phyloP scores from a whole-genome alignment of 768 basidiomycete species.

The Lactarius evosmus region DNA sequence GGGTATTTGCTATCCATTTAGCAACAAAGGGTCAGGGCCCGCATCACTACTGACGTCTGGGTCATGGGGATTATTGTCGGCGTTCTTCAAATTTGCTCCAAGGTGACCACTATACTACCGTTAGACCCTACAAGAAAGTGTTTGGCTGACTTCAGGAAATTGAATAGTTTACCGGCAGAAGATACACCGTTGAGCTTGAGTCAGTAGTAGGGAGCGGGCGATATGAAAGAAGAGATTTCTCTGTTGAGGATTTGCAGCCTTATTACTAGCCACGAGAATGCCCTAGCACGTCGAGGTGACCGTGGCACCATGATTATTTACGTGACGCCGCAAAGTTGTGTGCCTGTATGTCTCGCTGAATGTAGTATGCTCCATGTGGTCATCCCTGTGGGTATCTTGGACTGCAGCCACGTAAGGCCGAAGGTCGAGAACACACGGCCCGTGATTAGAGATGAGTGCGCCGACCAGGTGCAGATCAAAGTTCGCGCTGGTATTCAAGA shows the following conservation, averaged over 20 bases:
- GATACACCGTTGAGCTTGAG: slow-evolving; percentile 14
- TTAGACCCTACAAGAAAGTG: not conserved
- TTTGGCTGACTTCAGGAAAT: not conserved
- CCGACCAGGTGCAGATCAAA: no score
- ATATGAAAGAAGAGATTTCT: slow-evolving; percentile 8
- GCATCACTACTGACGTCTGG: slow-evolving; percentile 35
- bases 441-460: no score
- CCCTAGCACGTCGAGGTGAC: not conserved
- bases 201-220: slow-evolving; percentile 14
- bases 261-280: slow-evolving; percentile 5
- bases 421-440: no score
- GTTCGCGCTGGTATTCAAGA: not conserved
- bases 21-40: slow-evolving; percentile 34
- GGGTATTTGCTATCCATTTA: slow-evolving; percentile 10
- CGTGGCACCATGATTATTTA: not conserved
- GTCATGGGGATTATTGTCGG: slow-evolving; percentile 35
- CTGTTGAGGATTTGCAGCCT: not conserved
- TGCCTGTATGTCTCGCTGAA: not conserved
- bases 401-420: no score
- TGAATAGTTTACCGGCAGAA: slow-evolving; percentile 10
- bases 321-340: not conserved
- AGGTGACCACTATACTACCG: slow-evolving; percentile 17
- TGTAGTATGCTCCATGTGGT: not conserved
- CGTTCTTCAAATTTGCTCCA: slow-evolving; percentile 24
- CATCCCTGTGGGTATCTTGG: not conserved